Evolutionary conservation across 306 rosid genomes (phyloP).

Genomic region (Rosa rugosa): DNA sequence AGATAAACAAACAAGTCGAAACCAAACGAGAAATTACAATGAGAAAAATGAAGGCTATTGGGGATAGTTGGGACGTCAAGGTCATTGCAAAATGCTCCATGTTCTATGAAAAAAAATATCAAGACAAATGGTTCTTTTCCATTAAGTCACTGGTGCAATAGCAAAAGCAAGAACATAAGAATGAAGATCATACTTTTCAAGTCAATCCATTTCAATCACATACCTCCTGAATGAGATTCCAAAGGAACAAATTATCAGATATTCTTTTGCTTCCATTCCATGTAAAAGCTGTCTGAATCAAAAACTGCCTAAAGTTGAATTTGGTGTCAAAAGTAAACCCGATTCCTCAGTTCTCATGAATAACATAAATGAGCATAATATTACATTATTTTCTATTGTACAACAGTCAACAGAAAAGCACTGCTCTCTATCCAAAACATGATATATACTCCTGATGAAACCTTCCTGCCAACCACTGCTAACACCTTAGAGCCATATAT

Average conservation of each 20-base stretch:
- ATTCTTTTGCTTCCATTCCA: background rate
- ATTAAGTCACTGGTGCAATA: background rate
- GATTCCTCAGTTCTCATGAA: background rate
- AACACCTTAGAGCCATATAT: background rate
- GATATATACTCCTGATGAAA: background rate
- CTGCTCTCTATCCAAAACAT: background rate
- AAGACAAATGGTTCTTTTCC: background rate
- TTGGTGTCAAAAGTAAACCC: background rate
- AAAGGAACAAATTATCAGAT: background rate
- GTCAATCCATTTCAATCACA: background rate
- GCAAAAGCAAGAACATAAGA: background rate
- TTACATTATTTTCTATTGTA: background rate
- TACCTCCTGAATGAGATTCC: background rate
- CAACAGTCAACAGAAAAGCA: slow-evolving; percentile 2
- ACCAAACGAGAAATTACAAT: background rate
- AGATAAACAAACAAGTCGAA: background rate
- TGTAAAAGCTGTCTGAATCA: background rate
- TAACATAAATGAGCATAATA: background rate
- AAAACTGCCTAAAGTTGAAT: background rate
- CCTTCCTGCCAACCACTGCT: background rate
- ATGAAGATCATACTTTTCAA: background rate
- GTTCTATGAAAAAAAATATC: background rate
- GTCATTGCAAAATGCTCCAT: background rate
- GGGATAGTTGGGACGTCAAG: background rate
- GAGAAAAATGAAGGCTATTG: background rate